phyloP scores from a whole-genome alignment of 1,284 basidiomycete genomes.

The Malassezia restricta region DNA sequence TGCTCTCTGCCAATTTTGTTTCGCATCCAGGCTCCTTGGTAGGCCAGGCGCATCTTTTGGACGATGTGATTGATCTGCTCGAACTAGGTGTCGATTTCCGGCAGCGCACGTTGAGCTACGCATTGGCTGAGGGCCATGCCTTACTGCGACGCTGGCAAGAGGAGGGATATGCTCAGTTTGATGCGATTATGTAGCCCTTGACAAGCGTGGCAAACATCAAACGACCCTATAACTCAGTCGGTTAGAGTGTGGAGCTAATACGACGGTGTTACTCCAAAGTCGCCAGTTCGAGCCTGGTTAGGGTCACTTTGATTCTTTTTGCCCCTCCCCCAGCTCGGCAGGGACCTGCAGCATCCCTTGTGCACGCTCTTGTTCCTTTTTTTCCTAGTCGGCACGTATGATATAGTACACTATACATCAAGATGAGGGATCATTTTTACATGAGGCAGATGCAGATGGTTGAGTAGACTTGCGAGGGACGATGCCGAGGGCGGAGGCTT shows the following conservation, averaged over 20 bases:
- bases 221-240: slow-evolving; percentile 19
- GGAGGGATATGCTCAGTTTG: not conserved
- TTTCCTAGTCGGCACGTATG: no score
- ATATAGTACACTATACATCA: no score
- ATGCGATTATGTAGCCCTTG: not conserved
- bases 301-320: slow-evolving; percentile 11
- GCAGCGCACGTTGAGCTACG: slow-evolving; percentile 67
- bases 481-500: slow-evolving; percentile 6
- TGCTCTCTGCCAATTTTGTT: slow-evolving; percentile 54
- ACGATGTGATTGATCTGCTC: slow-evolving; percentile 62
- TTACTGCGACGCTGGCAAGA: slow-evolving; percentile 52
- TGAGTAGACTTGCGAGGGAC: not conserved
- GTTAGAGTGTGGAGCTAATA: slow-evolving; percentile 23
- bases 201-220: not conserved
- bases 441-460: no score
- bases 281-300: slow-evolving; percentile 21
- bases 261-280: slow-evolving; percentile 17
- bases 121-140: slow-evolving; percentile 66
- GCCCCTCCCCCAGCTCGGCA: no score
- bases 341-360: no score
- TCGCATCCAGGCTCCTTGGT: slow-evolving; percentile 50
- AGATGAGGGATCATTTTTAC: no score
- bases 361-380: no score
- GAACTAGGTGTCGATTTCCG: slow-evolving; percentile 58
- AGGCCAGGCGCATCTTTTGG: slow-evolving; percentile 83